Conservation (phyloP, 1,139 yeast species). For the Magnusiomyces suaveolens region DNA sequence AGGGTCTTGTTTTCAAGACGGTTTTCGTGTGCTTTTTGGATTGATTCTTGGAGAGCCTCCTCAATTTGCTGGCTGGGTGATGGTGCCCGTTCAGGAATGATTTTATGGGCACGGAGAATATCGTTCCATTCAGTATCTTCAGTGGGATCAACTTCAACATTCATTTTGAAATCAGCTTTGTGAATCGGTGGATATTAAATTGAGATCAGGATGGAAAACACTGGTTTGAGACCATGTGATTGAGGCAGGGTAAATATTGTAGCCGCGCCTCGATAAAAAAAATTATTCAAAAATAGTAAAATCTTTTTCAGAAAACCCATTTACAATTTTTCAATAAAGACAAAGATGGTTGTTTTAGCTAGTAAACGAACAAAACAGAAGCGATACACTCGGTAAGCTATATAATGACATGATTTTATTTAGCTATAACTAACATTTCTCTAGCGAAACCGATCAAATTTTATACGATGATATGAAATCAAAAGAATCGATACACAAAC, state of each 20-base stretch:
- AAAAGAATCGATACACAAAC: slow-evolving; percentile 48
- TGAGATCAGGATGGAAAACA: too few species aligned
- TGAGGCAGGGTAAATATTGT: not conserved
- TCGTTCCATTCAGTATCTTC: slow-evolving; percentile 99
- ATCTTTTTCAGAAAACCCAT: too few species aligned
- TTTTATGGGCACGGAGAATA: slow-evolving; percentile 77
- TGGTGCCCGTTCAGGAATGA: slow-evolving; percentile 85
- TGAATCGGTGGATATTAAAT: too few species aligned
- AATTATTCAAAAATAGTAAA: too few species aligned
- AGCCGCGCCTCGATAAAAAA: not conserved
- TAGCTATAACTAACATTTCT: not conserved
- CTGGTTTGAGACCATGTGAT: not conserved
- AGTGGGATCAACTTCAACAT: slow-evolving; percentile 84
- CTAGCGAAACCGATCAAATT: slow-evolving; percentile 73
- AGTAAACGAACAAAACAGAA: slow-evolving; percentile 6
- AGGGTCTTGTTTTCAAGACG: slow-evolving; percentile 64
- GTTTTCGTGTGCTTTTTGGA: slow-evolving; percentile 62
- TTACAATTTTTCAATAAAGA: too few species aligned
- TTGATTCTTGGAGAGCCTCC: slow-evolving; percentile 76
- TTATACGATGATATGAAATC: slow-evolving; percentile 57
- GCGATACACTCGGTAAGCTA: slow-evolving; percentile 4
- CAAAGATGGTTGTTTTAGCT: slow-evolving; percentile 4
- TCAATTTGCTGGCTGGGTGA: slow-evolving; percentile 83
- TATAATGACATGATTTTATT: not conserved
- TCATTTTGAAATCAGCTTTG: slow-evolving; percentile 33